These are phyloP conservation scores for Penicillium digitatum DNA, from an alignment of 2,329 filamentous ascomycete species.

Conservation along the genomic window DNA sequence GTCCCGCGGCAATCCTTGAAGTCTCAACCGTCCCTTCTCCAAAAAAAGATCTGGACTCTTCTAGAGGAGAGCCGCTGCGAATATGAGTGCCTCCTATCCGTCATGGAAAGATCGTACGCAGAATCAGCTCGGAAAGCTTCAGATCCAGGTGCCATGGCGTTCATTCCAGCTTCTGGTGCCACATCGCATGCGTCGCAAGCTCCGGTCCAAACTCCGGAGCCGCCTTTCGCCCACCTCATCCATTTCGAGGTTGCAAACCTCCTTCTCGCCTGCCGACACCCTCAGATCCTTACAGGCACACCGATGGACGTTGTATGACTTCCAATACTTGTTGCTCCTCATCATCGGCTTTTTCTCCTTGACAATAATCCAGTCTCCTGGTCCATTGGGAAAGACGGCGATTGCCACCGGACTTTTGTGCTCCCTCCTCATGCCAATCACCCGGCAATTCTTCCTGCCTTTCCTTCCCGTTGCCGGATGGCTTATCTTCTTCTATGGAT, in stretches of 20 bases:
- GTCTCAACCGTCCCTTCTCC: conserved; percentile 2
- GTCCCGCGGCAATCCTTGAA: conserved; percentile 21
- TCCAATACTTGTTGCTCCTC: conserved; percentile 74
- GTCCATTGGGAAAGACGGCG: conserved; percentile 71
- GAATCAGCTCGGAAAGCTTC: conserved; percentile 44
- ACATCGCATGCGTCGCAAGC: conserved; percentile 62
- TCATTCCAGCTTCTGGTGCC: conserved; percentile 54
- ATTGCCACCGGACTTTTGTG: conserved; percentile 64
- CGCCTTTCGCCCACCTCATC: conserved; percentile 65
- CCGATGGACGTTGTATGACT: conserved; percentile 76
- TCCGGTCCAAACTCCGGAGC: conserved; percentile 66
- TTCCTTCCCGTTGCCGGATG: conserved; percentile 81
- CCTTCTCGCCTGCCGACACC: conserved; percentile 75
- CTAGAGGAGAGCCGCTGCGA: conserved; percentile 22
- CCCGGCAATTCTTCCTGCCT: conserved; percentile 85
- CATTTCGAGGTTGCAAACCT: conserved; percentile 73
- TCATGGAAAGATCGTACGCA: conserved; percentile 48
- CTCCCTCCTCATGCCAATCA: conserved; percentile 74
- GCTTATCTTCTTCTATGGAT: conserved; percentile 86
- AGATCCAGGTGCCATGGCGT: conserved; percentile 48
- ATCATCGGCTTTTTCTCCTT: conserved; percentile 77
- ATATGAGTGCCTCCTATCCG: conserved; percentile 37
- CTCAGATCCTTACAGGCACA: conserved; percentile 71
- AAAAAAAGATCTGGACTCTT: conserved; percentile 19
- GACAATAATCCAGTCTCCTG: conserved; percentile 72